Percentiles rank a stretch among this genome's conserved stretches.
phyloP scores from a whole-genome alignment of 805 yeast species.

The Saturnispora silvae region DNA sequence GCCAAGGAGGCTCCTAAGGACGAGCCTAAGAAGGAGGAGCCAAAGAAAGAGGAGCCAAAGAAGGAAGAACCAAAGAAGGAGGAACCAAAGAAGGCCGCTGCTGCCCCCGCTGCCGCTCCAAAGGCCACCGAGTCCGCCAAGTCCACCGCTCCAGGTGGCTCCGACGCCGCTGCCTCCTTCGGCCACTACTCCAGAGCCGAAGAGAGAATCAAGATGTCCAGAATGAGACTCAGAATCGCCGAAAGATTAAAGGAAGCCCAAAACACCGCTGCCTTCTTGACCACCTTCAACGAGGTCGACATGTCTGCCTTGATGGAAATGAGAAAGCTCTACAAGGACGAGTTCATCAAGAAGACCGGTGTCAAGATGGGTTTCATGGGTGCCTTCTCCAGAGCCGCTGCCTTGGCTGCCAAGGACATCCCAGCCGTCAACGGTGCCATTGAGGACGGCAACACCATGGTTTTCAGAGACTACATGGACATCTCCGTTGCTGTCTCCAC shows the following conservation, averaged over 20 bases:
- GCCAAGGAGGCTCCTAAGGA: conserved; percentile 19
- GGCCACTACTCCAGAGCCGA: conserved; percentile 70
- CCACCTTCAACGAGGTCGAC: conserved; percentile 97
- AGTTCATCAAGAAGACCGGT: conserved; percentile 86
- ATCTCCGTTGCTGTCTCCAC: conserved; percentile 96
- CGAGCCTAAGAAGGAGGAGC: conserved; percentile 13
- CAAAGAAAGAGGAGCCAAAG: conserved; percentile 24
- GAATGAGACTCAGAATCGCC: conserved; percentile 98
- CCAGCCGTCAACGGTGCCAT: conserved; percentile 95
- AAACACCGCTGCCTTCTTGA: conserved; percentile 95
- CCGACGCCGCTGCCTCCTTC: conserved; percentile 28
- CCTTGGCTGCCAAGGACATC: conserved; percentile 86
- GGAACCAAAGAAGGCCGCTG: conserved; percentile 19
- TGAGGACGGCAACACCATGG: conserved; percentile 84
- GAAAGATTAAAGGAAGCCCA: conserved; percentile 99
- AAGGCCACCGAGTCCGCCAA: conserved; percentile 12
- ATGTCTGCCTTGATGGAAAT: conserved; percentile 86
- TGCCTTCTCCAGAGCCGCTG: conserved; percentile 86
- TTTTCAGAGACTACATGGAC: conserved; percentile 93
- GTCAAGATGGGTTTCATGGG: conserved; percentile 98
- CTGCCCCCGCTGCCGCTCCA: conserved; percentile 6
- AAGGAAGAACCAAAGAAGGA: conserved; percentile 13
- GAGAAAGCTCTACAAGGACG: conserved; percentile 96
- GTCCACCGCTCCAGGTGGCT: conserved; percentile 10
- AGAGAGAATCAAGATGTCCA: conserved; percentile 93